Base-by-base conservation (phyloP, 805 yeast genomes). In the Yarrowia divulgata region DNA sequence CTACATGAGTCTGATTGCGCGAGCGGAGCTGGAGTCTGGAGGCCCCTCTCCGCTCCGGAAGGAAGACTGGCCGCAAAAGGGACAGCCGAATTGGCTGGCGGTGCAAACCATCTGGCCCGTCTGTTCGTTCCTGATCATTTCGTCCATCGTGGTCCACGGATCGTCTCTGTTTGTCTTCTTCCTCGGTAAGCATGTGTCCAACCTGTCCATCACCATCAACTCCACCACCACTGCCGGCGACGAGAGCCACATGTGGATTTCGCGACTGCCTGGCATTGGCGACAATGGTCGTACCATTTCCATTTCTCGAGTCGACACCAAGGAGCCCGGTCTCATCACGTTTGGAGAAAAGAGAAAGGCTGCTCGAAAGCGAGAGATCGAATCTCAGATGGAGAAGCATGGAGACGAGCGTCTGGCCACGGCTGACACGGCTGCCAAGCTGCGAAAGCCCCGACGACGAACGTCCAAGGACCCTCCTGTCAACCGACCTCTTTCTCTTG, bases 201-300 rank as follows among this genome's bases (percentile, higher is more conserved):
- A 97, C 67, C 90, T 95, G 88, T 91, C 97, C 1, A 86, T 94
- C 74, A 90, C 97, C 1, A 90, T 93, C 89, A 87, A 98, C 0
- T 89, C 91, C 76, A 92, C 97, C 23, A 63, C 68, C 32, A 87
- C 90, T 29, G 84, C 83, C 35, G 85, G 87, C 35, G 87, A 85
- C 32, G 88, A 87, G 70, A 85, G 84, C 19, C 83, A 88, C 8
- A 82, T 90, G 37, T 90, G 98, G 97, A 86, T 93, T 81, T 84
- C 88, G 68, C 87, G 97, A 78, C 83, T 94, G 73, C 97, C 97
- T 40, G 85, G 89, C 52, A 81, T 91, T 77, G 95, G 90, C 67
- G 85, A 85, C 68, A 80, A 82, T 14, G 90, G 93, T 8, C 85
- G 93, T 37, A 87, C 95, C 0, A 87, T 90, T 73, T 91, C 97